A percentile compares a stretch with the other conserved stretches of the same genome.
Evolutionary conservation across 2,329 filamentous ascomycete genomes (phyloP).

Genomic region (Ophiostoma pallidulum): DNA sequence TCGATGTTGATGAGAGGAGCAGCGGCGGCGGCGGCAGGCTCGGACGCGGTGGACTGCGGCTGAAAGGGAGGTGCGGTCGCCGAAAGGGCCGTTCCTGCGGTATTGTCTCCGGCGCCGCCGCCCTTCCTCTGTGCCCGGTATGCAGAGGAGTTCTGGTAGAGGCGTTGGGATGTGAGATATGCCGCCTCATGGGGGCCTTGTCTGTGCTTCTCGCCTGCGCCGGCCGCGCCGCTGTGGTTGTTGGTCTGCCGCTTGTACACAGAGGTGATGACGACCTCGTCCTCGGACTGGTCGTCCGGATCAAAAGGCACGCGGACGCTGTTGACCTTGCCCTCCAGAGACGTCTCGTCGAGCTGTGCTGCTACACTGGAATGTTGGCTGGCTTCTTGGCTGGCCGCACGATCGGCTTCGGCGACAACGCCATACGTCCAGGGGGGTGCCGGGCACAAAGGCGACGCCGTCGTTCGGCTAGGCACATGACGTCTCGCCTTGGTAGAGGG

Average conservation of each 20-base stretch:
- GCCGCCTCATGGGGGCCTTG: too few relatives aligned
- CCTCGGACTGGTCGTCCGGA: conserved; percentile 16
- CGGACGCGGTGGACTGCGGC: neutral
- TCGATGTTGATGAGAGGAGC: neutral
- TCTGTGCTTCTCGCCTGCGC: too few relatives aligned
- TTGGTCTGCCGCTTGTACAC: conserved; percentile 3
- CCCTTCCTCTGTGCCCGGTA: neutral
- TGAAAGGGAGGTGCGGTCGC: neutral
- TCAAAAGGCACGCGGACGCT: conserved; percentile 12
- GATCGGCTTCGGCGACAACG: neutral
- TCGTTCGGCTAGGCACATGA: too few relatives aligned
- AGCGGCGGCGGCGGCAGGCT: too few relatives aligned
- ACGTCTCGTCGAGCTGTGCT: too few relatives aligned
- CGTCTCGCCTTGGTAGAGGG: too few relatives aligned
- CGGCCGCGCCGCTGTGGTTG: neutral
- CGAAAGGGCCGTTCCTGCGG: neutral
- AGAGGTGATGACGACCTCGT: conserved; percentile 14
- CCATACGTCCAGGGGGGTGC: too few relatives aligned
- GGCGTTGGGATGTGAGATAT: too few relatives aligned
- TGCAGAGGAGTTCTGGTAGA: too few relatives aligned
- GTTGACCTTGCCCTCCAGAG: conserved; percentile 8
- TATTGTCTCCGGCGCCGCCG: neutral
- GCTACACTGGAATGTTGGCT: too few relatives aligned
- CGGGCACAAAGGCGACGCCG: too few relatives aligned
- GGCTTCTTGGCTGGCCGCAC: neutral